Evolutionary conservation across 2,329 filamentous ascomycete species (phyloP).

Genomic region (Neurospora sp.): DNA sequence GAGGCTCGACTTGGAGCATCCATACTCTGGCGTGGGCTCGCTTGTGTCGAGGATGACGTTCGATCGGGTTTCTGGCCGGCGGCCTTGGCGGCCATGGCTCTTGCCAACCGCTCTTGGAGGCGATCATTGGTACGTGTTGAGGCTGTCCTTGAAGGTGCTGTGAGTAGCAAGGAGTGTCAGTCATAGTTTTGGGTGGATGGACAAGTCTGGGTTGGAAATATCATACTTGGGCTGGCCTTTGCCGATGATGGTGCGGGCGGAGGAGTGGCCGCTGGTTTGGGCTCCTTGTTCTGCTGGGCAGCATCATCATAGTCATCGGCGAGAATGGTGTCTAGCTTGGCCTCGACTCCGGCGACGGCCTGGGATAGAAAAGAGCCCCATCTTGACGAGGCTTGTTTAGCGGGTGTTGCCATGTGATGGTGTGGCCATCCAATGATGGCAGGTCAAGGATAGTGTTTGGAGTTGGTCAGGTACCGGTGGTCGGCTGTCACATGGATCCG

Average conservation of each 20-base stretch:
- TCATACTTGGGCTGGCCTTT: slow-evolving; percentile 26
- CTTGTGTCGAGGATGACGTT: slow-evolving; percentile 26
- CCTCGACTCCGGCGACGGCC: slow-evolving; percentile 89
- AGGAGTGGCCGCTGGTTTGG: slow-evolving; percentile 19
- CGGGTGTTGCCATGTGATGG: slow-evolving; percentile 36
- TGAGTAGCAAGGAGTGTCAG: slow-evolving; percentile 13
- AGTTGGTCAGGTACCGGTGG: neutral
- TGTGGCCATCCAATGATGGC: slow-evolving; percentile 1
- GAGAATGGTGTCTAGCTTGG: slow-evolving; percentile 82
- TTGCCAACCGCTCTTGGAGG: slow-evolving; percentile 80
- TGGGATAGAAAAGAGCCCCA: slow-evolving; percentile 79
- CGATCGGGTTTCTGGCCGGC: slow-evolving; percentile 33
- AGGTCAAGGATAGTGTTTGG: neutral
- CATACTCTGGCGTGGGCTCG: slow-evolving; percentile 32
- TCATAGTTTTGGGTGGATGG: neutral
- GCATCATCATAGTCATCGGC: slow-evolving; percentile 60
- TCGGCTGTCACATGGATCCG: neutral
- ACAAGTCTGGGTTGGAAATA: slow-evolving; percentile 1
- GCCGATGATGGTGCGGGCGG: slow-evolving; percentile 22
- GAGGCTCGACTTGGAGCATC: slow-evolving; percentile 25
- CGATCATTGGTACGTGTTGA: slow-evolving; percentile 63
- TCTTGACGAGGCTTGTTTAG: slow-evolving; percentile 46
- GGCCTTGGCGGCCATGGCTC: slow-evolving; percentile 66
- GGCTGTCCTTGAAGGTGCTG: slow-evolving; percentile 52
- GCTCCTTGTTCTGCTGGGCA: slow-evolving; percentile 17